Evolutionary conservation across 441 rosid species (phyloP).

Genomic region (Theobroma grandiflorum): DNA sequence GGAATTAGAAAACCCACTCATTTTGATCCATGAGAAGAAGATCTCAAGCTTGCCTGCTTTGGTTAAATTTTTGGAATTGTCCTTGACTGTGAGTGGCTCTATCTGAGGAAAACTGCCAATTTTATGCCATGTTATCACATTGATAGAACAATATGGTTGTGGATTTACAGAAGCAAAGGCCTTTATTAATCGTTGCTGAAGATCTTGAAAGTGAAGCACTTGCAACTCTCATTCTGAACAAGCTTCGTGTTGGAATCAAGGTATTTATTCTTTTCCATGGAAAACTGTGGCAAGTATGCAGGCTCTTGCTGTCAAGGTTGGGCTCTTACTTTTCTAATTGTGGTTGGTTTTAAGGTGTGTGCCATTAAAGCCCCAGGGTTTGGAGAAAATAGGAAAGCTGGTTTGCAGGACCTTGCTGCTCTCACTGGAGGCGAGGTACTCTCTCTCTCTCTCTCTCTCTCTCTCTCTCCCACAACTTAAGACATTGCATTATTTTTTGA

Average conservation of each 20-base stretch:
- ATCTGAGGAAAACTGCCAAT: not conserved
- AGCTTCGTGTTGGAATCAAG: slow-evolving; percentile 94
- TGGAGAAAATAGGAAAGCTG: slow-evolving; percentile 86
- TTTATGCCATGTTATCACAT: not conserved
- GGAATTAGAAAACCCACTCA: slow-evolving; percentile 92
- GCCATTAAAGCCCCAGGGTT: slow-evolving; percentile 90
- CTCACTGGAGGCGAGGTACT: slow-evolving; percentile 82
- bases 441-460: slow-evolving; percentile 23
- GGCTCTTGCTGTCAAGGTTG: not conserved
- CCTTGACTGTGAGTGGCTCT: slow-evolving; percentile 59
- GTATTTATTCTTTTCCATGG: slow-evolving; percentile 36
- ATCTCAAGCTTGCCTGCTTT: slow-evolving; percentile 67
- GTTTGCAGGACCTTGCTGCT: slow-evolving; percentile 75
- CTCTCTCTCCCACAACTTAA: not conserved
- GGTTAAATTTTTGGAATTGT: slow-evolving; percentile 79
- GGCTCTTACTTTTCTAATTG: slow-evolving; percentile 3
- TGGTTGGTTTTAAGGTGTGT: slow-evolving; percentile 60
- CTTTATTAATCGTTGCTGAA: slow-evolving; percentile 79
- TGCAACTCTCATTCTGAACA: slow-evolving; percentile 76
- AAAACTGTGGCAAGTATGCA: not conserved
- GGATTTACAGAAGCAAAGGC: slow-evolving; percentile 69
- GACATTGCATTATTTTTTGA: not conserved
- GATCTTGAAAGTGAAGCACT: slow-evolving; percentile 88
- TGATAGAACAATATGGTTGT: not conserved
- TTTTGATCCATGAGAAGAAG: slow-evolving; percentile 89